Conservation (phyloP, 768 basidiomycete species). For the Auricularia heimuer region DNA sequence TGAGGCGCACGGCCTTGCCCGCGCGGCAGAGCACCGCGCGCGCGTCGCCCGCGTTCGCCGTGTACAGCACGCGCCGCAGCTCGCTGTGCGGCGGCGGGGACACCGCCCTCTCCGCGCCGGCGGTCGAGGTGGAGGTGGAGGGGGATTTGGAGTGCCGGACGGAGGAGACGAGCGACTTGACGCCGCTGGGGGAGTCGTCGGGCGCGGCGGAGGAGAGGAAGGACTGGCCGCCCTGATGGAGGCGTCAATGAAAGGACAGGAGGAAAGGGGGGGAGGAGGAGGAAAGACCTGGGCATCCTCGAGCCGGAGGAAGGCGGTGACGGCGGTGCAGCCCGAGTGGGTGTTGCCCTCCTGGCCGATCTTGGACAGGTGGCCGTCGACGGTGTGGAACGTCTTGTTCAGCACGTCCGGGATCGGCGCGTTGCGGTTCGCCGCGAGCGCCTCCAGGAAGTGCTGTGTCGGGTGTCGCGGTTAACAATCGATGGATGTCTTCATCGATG, state of each 20-base stretch:
- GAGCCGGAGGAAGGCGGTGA: conserved; percentile 87
- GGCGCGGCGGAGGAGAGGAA: conserved; percentile 32
- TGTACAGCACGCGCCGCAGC: conserved; percentile 24
- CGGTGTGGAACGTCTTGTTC: conserved; percentile 89
- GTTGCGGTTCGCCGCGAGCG: conserved; percentile 50
- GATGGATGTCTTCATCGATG: too few relatives aligned
- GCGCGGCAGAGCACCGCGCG: too few relatives aligned
- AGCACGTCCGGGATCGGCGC: conserved; percentile 74
- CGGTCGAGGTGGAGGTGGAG: conserved; percentile 4
- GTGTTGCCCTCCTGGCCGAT: conserved; percentile 87
- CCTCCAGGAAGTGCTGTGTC: conserved; percentile 63
- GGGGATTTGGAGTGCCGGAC: conserved; percentile 15
- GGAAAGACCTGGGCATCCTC: conserved; percentile 46
- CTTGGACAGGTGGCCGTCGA: conserved; percentile 72
- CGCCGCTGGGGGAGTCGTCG: conserved; percentile 27
- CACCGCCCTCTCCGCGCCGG: background rate
- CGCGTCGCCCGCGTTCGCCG: too few relatives aligned
- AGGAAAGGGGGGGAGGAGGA: too few relatives aligned
- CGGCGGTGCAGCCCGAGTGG: conserved; percentile 94
- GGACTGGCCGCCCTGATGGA: conserved; percentile 48
- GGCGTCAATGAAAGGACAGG: too few relatives aligned
- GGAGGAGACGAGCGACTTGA: conserved; percentile 29
- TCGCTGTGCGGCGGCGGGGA: conserved; percentile 16
- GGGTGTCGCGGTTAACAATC: too few relatives aligned
- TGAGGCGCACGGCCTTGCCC: conserved; percentile 20